Percentiles rank a stretch among this genome's conserved stretches.
Evolutionary conservation across 208 protist species (phyloP).

Genomic region (Perkinsela sp.): DNA sequence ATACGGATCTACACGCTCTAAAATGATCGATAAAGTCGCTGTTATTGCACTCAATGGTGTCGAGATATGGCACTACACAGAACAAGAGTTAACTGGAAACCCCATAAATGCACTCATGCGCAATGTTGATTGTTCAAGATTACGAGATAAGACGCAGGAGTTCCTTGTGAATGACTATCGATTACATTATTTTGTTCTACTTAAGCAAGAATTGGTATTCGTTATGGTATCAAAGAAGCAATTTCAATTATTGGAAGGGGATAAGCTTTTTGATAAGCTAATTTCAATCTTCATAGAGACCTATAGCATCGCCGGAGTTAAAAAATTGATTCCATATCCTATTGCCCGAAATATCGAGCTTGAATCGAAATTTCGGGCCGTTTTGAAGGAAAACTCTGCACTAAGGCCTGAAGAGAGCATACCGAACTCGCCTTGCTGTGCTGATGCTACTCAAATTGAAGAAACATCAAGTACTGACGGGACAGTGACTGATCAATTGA

Average conservation of each 20-base stretch:
- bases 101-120: slow-evolving; percentile 2
- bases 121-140: slow-evolving; percentile 5
- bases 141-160: slow-evolving; percentile 2
- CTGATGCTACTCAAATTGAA: too few species aligned
- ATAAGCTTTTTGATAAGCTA: background rate
- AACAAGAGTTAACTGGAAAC: background rate
- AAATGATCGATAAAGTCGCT: background rate
- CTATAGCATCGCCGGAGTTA: too few species aligned
- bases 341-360: too few species aligned
- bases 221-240: background rate
- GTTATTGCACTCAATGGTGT: background rate
- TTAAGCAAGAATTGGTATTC: background rate
- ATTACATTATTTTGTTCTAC: background rate
- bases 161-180: background rate
- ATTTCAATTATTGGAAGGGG: background rate
- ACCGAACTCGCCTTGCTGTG: too few species aligned
- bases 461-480: too few species aligned
- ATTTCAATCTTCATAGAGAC: background rate
- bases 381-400: too few species aligned
- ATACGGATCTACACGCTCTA: too few species aligned
- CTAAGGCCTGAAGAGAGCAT: too few species aligned
- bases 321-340: too few species aligned
- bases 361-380: too few species aligned
- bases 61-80: background rate
- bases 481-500: too few species aligned